A percentile compares a stretch with the other conserved stretches of the same genome.
Conservation (phyloP, 768 basidiomycete species). For the Termitomyces sp. region DNA sequence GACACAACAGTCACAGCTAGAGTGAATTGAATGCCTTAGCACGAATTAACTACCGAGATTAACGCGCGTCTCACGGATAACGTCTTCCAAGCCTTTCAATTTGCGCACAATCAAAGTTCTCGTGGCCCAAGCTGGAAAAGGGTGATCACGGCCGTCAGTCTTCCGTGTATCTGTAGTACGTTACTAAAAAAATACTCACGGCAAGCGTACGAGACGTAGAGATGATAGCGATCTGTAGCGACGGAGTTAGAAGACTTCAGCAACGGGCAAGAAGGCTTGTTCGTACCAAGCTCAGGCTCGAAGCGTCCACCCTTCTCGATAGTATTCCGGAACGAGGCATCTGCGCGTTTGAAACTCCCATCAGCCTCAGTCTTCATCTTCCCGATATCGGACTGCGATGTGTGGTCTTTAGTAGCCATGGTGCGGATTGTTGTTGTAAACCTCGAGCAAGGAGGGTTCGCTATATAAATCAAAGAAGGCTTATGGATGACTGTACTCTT, state of each 20-base stretch:
- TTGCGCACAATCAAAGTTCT: conserved; percentile 84
- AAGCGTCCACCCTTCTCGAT: conserved; percentile 58
- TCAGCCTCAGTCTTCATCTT: conserved; percentile 44
- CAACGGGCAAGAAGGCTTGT: background rate
- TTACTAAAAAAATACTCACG: conserved; percentile 42
- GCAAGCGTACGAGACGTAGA: conserved; percentile 85
- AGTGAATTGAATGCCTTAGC: background rate
- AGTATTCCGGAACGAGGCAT: conserved; percentile 47
- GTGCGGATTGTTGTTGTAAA: background rate
- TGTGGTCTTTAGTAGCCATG: conserved; percentile 24
- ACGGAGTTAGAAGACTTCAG: background rate
- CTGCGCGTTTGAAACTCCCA: conserved; percentile 50
- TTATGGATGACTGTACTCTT: conserved; percentile 3
- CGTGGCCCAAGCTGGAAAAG: conserved; percentile 79
- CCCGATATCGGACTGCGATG: conserved; percentile 43
- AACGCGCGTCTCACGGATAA: conserved; percentile 54
- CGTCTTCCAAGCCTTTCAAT: conserved; percentile 86
- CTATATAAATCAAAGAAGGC: background rate
- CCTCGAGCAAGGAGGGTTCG: background rate
- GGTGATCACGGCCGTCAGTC: conserved; percentile 3
- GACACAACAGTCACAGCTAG: conserved; percentile 79
- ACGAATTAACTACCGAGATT: conserved; percentile 1
- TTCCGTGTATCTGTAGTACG: conserved; percentile 1
- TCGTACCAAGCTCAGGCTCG: conserved; percentile 70
- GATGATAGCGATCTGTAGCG: conserved; percentile 75